Evolutionary conservation across 108 stramenopile genomes (phyloP).

Genomic region (Nannochloropsis gaditana): DNA sequence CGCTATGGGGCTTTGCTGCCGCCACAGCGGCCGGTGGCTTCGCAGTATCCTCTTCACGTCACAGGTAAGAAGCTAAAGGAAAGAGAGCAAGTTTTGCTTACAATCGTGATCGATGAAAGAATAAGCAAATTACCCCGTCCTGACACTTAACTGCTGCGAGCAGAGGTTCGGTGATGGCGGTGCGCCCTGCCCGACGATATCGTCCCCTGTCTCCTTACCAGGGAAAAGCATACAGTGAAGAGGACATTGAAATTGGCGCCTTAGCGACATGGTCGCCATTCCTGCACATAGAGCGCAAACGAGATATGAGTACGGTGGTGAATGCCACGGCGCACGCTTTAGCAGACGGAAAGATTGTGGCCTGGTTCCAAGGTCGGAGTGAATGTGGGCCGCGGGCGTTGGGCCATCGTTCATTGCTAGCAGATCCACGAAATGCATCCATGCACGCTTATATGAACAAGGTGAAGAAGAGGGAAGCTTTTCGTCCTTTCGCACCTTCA

Average conservation of each 20-base stretch:
- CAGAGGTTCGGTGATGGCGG: neutral
- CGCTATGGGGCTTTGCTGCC: conserved; percentile 62
- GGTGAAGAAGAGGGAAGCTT: conserved; percentile 66
- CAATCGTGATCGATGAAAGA: neutral
- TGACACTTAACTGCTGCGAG: too few relatives aligned
- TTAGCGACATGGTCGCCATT: conserved; percentile 58
- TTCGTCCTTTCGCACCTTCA: conserved; percentile 88
- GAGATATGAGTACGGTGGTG: conserved; percentile 40
- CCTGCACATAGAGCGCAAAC: conserved; percentile 24
- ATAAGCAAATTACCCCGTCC: neutral
- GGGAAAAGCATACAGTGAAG: conserved; percentile 49
- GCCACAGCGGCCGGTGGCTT: neutral
- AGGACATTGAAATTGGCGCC: conserved; percentile 62
- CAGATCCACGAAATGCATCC: conserved; percentile 70
- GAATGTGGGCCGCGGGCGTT: conserved; percentile 87
- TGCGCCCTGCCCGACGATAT: conserved; percentile 41
- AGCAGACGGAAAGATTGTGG: conserved; percentile 70
- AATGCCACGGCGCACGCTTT: conserved; percentile 65
- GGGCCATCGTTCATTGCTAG: conserved; percentile 83
- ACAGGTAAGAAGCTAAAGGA: conserved; percentile 57
- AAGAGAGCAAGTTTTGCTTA: conserved; percentile 24
- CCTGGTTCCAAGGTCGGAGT: conserved; percentile 74
- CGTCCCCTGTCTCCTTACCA: conserved; percentile 73
- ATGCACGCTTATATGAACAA: neutral
- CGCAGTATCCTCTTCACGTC: neutral